Evolutionary conservation across 768 basidiomycete species (phyloP), one percentile per base, ranked within the genome.

Genomic region (Kwoniella sp.): DNA sequence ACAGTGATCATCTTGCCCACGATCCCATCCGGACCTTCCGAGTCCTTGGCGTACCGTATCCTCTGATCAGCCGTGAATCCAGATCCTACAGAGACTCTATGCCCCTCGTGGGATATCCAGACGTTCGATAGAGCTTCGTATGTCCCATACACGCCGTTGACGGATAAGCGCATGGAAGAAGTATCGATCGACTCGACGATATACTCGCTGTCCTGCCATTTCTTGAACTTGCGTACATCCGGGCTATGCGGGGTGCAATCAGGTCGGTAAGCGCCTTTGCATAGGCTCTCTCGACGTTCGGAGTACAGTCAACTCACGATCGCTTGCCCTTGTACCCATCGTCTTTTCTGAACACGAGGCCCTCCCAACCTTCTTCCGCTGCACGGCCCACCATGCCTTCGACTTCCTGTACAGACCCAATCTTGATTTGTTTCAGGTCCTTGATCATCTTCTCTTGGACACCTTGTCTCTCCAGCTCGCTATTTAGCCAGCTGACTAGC

Each of bases 131-230:
- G 55, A 0, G 79, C 79, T 23, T 68, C 52, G 29, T 75, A 65
- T 41, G 78, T 76, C 1, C 38, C 75, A 53, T 68, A 80, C 0
- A 75, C 70, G 7, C 79, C 77, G 31, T 80, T 53, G 31, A 78
- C 63, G 4, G 75, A 34, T 12, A 80, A 62, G 1, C 79, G 63
- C 73, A 77, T 77, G 5, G 30, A 61, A 29, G 65, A 68, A 15
- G 64, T 66, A 20, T 78, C 75, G 30, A 78, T 45, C 2, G 61
- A 64, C 15, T 55, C 55, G 37, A 76, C 77, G 7, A 48, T 56
- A 47, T 80, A 78, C 65, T 80, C 79, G n/a, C 65, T 75, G 37
- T 80, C 79, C 60, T 72, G 71, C 77, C 77, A 80, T 64, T 74
- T 65, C 63, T 80, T 80, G 74, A 77, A 80, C 59, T 80, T 80